These are phyloP conservation scores for Paramecium biaurelia DNA, from an alignment of 73 alveolate genomes.

Conservation along the genomic window DNA sequence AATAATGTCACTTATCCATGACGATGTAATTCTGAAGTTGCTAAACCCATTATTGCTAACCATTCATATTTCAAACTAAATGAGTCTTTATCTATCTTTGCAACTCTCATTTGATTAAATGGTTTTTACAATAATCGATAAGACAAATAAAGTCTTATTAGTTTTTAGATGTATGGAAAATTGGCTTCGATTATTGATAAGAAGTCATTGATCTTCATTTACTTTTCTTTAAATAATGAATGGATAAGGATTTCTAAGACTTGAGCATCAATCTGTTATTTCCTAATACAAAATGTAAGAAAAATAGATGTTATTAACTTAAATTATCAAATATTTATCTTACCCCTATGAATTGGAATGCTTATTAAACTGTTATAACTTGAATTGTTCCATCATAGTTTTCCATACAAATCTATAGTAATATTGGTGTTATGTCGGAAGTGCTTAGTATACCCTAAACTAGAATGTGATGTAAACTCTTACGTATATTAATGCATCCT, in stretches of 20 bases:
- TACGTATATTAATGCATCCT: slow-evolving; percentile 41
- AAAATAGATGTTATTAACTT: not conserved
- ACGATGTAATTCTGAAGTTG: not conserved
- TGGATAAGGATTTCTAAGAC: not conserved
- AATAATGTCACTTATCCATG: slow-evolving; percentile 38
- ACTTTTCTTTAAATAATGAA: not conserved
- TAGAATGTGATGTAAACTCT: not conserved
- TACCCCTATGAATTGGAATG: slow-evolving; percentile 40
- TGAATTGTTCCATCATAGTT: not conserved
- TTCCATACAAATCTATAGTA: not conserved
- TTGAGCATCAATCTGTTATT: not conserved
- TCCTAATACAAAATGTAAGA: not conserved
- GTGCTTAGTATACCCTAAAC: not conserved
- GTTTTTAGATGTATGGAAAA: not conserved
- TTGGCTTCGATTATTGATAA: slow-evolving; percentile 7
- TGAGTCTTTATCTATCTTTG: slow-evolving; percentile 26
- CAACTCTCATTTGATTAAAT: slow-evolving; percentile 22
- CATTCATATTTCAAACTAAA: slow-evolving; percentile 22
- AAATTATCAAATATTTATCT: not conserved
- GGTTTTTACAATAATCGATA: slow-evolving; percentile 34
- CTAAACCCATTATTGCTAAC: slow-evolving; percentile 25
- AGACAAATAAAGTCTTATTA: not conserved
- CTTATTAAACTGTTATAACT: not conserved
- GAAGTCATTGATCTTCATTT: slow-evolving; percentile 1
- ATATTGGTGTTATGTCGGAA: not conserved